These are phyloP conservation scores for Hyaloscypha finlandica DNA, from an alignment of 495 filamentous ascomycete species.

Conservation along the genomic window DNA sequence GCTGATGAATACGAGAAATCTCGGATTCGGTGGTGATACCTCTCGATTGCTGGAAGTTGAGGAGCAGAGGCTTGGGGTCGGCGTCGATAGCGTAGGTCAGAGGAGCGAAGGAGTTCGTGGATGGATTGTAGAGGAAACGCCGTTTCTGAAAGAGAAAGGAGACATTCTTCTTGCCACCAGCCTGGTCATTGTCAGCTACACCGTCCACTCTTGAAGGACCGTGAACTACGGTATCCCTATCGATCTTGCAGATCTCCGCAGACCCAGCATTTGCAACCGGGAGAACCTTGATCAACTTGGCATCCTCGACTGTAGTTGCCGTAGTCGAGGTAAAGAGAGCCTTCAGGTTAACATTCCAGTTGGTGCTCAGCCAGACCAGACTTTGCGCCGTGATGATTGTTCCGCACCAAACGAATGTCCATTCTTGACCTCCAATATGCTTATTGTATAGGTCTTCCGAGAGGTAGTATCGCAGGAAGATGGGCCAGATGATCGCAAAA, in stretches of 20 bases:
- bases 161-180: constrained; percentile 68
- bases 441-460: constrained; percentile 80
- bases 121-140: constrained; percentile 82
- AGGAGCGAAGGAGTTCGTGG: constrained; percentile 71
- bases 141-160: constrained; percentile 99
- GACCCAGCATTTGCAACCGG: constrained; percentile 86
- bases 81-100: constrained; percentile 82
- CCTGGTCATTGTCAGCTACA: constrained; percentile 41
- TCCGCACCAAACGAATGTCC: constrained; percentile 94
- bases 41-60: constrained; percentile 72
- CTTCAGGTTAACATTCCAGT: constrained; percentile 92
- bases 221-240: constrained; percentile 64
- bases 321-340: constrained; percentile 77
- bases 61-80: constrained; percentile 76
- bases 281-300: constrained; percentile 90
- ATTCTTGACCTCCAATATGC: constrained; percentile 86
- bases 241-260: constrained; percentile 82
- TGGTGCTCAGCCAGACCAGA: constrained; percentile 90
- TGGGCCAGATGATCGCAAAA: constrained; percentile 86
- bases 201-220: not conserved
- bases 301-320: constrained; percentile 70
- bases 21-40: constrained; percentile 73
- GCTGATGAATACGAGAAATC: constrained; percentile 75
- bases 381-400: constrained; percentile 85
- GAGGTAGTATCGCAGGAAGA: constrained; percentile 85